phyloP scores from a whole-genome alignment of 495 filamentous ascomycete species.

The Pyrenula massariospora region DNA sequence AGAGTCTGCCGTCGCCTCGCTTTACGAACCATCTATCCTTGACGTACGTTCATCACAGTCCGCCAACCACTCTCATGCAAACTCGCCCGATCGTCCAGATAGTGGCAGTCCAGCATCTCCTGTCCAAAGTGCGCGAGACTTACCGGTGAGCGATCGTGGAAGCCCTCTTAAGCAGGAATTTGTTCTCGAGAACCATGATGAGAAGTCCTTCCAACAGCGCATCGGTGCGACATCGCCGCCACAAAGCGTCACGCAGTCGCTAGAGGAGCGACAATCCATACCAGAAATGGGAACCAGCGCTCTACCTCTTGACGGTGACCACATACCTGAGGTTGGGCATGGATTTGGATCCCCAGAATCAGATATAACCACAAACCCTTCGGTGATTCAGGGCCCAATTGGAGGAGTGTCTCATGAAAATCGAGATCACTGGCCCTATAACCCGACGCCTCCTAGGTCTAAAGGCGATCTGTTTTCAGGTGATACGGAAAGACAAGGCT shows the following conservation, averaged over 20 bases:
- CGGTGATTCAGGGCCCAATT: slow-evolving; percentile 59
- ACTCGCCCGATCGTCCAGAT: slow-evolving; percentile 16
- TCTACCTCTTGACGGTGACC: slow-evolving; percentile 34
- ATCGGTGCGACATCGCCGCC: slow-evolving; percentile 54
- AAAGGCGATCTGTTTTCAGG: slow-evolving; percentile 26
- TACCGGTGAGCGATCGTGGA: slow-evolving; percentile 16
- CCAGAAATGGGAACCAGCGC: slow-evolving; percentile 50
- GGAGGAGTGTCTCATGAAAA: slow-evolving; percentile 35
- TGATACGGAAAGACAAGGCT: slow-evolving; percentile 14
- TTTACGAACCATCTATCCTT: slow-evolving; percentile 66
- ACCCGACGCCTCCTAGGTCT: slow-evolving; percentile 32
- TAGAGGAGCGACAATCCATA: slow-evolving; percentile 38
- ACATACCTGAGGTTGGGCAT: slow-evolving; percentile 57
- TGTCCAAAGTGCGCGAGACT: slow-evolving; percentile 7
- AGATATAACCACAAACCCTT: slow-evolving; percentile 69
- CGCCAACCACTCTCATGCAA: slow-evolving; percentile 19
- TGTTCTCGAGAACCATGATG: slow-evolving; percentile 26
- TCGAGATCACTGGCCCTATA: slow-evolving; percentile 41
- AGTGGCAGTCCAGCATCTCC: slow-evolving; percentile 10
- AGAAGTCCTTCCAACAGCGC: slow-evolving; percentile 30
- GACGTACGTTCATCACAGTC: slow-evolving; percentile 25
- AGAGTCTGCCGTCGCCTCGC: slow-evolving; percentile 79
- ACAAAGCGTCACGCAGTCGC: slow-evolving; percentile 60
- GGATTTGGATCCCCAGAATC: slow-evolving; percentile 40
- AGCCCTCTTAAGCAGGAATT: slow-evolving; percentile 35